Conservation (phyloP, 2,329 filamentous ascomycete genomes). For the Aspergillus calidoustus region DNA sequence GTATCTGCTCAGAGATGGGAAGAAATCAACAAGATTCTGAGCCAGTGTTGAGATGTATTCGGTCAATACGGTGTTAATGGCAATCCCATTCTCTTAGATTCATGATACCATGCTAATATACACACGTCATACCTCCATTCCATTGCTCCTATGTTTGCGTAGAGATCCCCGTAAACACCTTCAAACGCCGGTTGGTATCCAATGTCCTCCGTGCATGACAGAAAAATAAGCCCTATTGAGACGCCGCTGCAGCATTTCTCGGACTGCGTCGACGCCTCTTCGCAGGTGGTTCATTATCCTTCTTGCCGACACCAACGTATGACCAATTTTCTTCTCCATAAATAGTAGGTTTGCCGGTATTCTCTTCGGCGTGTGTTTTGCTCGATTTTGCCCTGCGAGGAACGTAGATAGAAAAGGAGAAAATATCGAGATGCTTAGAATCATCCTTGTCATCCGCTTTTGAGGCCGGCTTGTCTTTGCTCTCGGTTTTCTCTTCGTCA, state of each 20-base stretch:
- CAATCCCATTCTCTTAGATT: slow-evolving; percentile 1
- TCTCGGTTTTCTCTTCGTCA: slow-evolving; percentile 13
- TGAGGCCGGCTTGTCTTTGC: slow-evolving; percentile 27
- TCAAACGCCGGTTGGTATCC: slow-evolving; percentile 1
- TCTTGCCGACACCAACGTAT: slow-evolving; percentile 25
- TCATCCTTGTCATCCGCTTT: slow-evolving; percentile 35
- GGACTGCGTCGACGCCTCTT: slow-evolving; percentile 41
- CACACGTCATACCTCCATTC: background rate
- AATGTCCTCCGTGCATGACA: background rate
- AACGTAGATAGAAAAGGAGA: slow-evolving; percentile 41
- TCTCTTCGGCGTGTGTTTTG: background rate
- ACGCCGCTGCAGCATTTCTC: slow-evolving; percentile 17
- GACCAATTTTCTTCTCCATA: slow-evolving; percentile 27
- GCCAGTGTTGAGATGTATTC: slow-evolving; percentile 31
- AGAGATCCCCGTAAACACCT: slow-evolving; percentile 2
- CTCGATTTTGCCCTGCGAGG: slow-evolving; percentile 26
- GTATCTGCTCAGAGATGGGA: slow-evolving; percentile 68
- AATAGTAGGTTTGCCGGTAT: slow-evolving; percentile 3
- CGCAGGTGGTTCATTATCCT: slow-evolving; percentile 37
- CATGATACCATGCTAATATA: slow-evolving; percentile 33
- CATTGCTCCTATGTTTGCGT: background rate
- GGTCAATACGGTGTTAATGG: background rate
- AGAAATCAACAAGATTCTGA: slow-evolving; percentile 55
- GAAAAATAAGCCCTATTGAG: background rate
- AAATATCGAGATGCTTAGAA: slow-evolving; percentile 29